Percentiles rank a stretch among this genome's conserved stretches.
Conservation (phyloP, 2,329 filamentous ascomycete genomes). For the Thelonectria discophora region DNA sequence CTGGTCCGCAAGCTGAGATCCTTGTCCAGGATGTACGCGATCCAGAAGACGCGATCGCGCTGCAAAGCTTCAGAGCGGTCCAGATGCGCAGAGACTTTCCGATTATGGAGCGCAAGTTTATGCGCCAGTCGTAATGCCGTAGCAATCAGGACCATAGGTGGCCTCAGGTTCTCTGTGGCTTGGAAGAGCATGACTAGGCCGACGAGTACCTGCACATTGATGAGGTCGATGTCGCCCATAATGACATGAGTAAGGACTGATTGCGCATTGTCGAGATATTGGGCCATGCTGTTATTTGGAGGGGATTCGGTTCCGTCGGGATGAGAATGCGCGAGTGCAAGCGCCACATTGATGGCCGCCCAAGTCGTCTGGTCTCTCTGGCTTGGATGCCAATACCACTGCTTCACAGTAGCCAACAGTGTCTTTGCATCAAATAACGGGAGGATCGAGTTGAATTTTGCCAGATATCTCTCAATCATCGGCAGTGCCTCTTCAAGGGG, state of each 20-base stretch:
- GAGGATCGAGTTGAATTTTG: slow-evolving; percentile 17
- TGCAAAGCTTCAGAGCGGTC: neutral
- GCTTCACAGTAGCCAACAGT: neutral
- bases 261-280: slow-evolving; percentile 27
- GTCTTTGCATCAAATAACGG: slow-evolving; percentile 23
- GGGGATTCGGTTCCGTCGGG: neutral
- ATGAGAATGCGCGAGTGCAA: slow-evolving; percentile 24
- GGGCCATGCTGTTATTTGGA: rapidly evolving
- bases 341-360: slow-evolving; percentile 26
- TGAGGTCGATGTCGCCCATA: neutral
- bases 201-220: slow-evolving; percentile 24
- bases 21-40: slow-evolving; percentile 29
- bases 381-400: slow-evolving; percentile 15
- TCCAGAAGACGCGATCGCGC: slow-evolving; percentile 27
- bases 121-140: slow-evolving; percentile 28
- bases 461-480: neutral
- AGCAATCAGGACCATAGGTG: slow-evolving; percentile 19
- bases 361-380: slow-evolving; percentile 9
- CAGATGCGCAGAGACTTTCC: neutral
- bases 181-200: slow-evolving; percentile 25
- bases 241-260: slow-evolving; percentile 19
- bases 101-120: slow-evolving; percentile 11
- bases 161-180: slow-evolving; percentile 5
- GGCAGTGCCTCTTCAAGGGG: neutral
- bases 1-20: slow-evolving; percentile 19